A percentile compares a stretch with the other conserved stretches of the same genome.
Evolutionary conservation across 2,329 filamentous ascomycete species (phyloP).

Genomic region (Paradendryphiella salina): DNA sequence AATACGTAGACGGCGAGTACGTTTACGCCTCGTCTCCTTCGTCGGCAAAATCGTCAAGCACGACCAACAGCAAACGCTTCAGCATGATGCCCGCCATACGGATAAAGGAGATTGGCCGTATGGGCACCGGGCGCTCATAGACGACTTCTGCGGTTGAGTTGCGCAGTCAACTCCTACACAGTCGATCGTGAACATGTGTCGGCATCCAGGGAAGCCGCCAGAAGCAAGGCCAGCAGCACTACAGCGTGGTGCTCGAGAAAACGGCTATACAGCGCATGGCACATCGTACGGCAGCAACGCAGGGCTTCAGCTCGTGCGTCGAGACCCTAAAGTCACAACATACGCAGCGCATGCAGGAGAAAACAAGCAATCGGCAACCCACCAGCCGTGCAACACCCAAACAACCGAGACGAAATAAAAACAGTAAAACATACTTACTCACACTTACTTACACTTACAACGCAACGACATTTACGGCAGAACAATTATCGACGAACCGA

Average conservation of each 20-base stretch:
- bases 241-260: background rate
- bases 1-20: conserved; percentile 96
- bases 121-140: conserved; percentile 33
- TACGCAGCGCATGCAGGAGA: background rate
- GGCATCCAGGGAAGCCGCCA: background rate
- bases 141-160: background rate
- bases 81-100: conserved; percentile 42
- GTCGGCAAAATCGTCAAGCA: conserved; percentile 34
- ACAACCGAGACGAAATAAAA: background rate
- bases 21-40: conserved; percentile 62
- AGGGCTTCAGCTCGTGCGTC: background rate
- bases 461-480: conserved; percentile 14
- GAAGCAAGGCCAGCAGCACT: background rate
- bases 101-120: conserved; percentile 40
- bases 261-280: background rate
- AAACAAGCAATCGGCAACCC: background rate
- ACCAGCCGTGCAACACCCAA: background rate
- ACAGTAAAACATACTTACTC: background rate
- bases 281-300: background rate
- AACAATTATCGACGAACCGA: conserved; percentile 7
- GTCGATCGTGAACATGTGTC: background rate
- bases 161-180: background rate
- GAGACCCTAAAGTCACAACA: background rate
- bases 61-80: conserved; percentile 36
- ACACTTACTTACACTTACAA: background rate